These are phyloP conservation scores for Eragrostis tef DNA, from an alignment of 202 grass and related monocot species.

Conservation along the genomic window DNA sequence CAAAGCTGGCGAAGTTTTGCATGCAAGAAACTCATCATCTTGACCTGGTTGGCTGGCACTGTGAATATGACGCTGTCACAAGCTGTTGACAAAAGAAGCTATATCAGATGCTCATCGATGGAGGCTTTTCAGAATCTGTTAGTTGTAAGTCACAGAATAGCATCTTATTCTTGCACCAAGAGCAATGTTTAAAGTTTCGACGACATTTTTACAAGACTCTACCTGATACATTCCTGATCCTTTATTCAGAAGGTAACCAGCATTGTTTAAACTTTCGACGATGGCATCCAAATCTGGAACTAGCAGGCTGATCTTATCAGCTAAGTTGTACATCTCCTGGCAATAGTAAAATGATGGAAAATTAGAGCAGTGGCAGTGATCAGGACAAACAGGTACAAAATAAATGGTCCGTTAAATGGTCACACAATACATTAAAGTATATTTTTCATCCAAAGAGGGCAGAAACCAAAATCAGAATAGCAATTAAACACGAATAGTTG, in stretches of 20 bases:
- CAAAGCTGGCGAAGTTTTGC: too few species aligned
- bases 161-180: too few species aligned
- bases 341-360: slow-evolving; percentile 35
- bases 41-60: slow-evolving; percentile 51
- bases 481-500: background rate
- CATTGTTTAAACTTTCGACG: slow-evolving; percentile 66
- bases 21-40: too few species aligned
- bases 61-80: slow-evolving; percentile 46
- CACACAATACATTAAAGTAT: background rate
- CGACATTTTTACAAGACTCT: slow-evolving; percentile 41
- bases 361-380: background rate
- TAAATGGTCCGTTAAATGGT: too few species aligned
- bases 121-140: too few species aligned
- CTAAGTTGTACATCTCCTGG: slow-evolving; percentile 73
- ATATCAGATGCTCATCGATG: slow-evolving; percentile 17
- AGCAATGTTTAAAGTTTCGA: background rate
- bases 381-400: background rate
- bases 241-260: slow-evolving; percentile 57
- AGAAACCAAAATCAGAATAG: background rate
- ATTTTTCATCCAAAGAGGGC: background rate
- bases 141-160: too few species aligned
- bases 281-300: slow-evolving; percentile 61
- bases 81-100: slow-evolving; percentile 53
- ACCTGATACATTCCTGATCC: slow-evolving; percentile 73
- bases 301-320: slow-evolving; percentile 71